A percentile compares a stretch with the other conserved stretches of the same genome.
Conservation (phyloP, 2,329 filamentous ascomycete genomes). For the Nothophaeocryptopus gaeumannii region DNA sequence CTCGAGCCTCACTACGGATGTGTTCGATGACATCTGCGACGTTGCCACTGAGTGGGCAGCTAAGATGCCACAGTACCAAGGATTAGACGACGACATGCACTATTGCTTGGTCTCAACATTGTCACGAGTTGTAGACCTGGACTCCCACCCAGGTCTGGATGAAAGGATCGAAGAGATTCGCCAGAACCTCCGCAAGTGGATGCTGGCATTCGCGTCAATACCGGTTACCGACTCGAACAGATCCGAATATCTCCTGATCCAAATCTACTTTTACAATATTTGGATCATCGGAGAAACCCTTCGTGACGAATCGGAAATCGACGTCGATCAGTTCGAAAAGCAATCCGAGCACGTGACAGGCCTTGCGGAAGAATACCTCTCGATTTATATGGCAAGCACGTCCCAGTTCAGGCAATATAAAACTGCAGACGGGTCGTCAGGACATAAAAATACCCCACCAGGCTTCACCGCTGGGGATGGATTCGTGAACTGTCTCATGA, state of each 20-base stretch:
- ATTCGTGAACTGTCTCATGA: conserved; percentile 1
- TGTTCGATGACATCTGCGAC: too few species aligned
- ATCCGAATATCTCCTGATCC: conserved; percentile 2
- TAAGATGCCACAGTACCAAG: too few species aligned
- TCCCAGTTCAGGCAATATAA: background rate
- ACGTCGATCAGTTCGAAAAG: conserved; percentile 4
- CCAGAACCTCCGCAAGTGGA: conserved; percentile 3
- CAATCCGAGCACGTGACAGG: conserved; percentile 3
- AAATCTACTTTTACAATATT: conserved; percentile 9
- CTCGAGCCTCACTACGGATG: too few species aligned
- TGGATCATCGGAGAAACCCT: conserved; percentile 4
- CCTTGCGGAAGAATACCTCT: conserved; percentile 5
- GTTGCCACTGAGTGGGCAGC: too few species aligned
- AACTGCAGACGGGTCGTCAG: background rate
- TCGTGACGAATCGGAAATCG: conserved; percentile 2
- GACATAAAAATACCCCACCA: conserved; percentile 1
- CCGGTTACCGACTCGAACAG: background rate
- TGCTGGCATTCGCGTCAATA: conserved; percentile 1
- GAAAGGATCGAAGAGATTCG: background rate
- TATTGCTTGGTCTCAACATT: too few species aligned
- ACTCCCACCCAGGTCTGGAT: too few species aligned
- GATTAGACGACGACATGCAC: too few species aligned
- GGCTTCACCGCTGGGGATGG: conserved; percentile 7
- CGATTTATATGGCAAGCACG: background rate
- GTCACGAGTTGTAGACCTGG: too few species aligned